Evolutionary conservation across 805 yeast genomes (phyloP).

Genomic region (Saccharomyces cerevisiae): DNA sequence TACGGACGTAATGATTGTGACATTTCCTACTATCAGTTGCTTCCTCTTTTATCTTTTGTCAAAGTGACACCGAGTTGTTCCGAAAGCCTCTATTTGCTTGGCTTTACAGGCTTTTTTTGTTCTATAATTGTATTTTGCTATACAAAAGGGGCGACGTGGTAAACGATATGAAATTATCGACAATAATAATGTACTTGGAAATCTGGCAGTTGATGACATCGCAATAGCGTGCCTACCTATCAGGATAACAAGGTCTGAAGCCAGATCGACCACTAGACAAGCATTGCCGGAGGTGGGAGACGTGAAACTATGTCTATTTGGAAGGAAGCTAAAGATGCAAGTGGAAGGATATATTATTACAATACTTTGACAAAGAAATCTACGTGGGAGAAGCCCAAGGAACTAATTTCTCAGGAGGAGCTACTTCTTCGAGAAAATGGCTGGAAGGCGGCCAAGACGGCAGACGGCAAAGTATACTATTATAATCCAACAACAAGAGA

Average conservation of each 20-base stretch:
- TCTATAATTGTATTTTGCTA: neutral
- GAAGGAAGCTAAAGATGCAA: slow-evolving; percentile 56
- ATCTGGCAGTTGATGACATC: neutral
- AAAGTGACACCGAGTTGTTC: neutral
- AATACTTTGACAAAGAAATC: slow-evolving; percentile 58
- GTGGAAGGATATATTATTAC: slow-evolving; percentile 66
- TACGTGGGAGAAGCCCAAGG: slow-evolving; percentile 75
- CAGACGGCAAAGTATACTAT: slow-evolving; percentile 59
- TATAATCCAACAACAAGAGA: slow-evolving; percentile 55
- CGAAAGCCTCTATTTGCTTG: neutral
- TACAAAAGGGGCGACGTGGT: neutral
- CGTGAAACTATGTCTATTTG: slow-evolving; percentile 32
- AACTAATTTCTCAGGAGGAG: slow-evolving; percentile 34
- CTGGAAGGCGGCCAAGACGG: slow-evolving; percentile 45
- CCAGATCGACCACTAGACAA: neutral
- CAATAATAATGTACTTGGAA: neutral
- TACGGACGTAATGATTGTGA: slow-evolving; percentile 97
- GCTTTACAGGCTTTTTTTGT: slow-evolving; percentile 1
- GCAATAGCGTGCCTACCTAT: neutral
- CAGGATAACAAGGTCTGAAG: neutral
- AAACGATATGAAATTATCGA: neutral
- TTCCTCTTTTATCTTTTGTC: neutral
- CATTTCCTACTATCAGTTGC: slow-evolving; percentile 33
- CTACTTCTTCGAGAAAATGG: slow-evolving; percentile 43
- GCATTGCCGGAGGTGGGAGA: neutral